Evolutionary conservation across 495 filamentous ascomycete species (phyloP), one percentile per base, ranked within the genome.

Genomic region (Podospora conica): DNA sequence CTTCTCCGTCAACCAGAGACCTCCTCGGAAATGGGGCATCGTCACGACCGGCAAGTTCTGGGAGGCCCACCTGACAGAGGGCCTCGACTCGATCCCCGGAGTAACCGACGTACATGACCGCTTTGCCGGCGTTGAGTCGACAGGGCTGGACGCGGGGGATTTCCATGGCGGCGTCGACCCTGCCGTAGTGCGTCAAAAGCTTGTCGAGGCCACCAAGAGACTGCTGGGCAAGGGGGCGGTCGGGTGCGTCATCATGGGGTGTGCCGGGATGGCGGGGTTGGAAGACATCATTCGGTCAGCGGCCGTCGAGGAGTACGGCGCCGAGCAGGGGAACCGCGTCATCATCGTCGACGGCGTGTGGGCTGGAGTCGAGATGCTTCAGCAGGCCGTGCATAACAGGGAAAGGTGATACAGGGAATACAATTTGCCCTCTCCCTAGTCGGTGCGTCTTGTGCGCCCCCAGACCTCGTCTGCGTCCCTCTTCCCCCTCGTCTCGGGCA

Each of bases 251-350:
- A 85, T 91, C 64, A 81, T 91, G 77, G 89, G 89, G 2, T 96
- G 93, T 79, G 94, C 93, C 53, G 94, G 95, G 5, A 96, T 97
- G 95, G 88, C 86, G 23, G 95, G 94, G 12, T 84, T 98, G 80
- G 90, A 94, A 63, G 83, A 87, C 64, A 88, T 90, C 59, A 91
- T 97, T 55, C 82, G 89, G 60, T 83, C 84, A 48, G 89, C 87
- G 2, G 90, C 90, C 55, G 73, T 84, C 27, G 84, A 87, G 63
- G 81, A 82, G 21, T 86, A 88, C 66, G 91, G 90, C 15, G 77
- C 83, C 55, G 75, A 81, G 15, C 79, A 83, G 58, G 91, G 90
- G 0, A 73, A 68, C 57, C 73, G 79, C 24, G 83, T 96, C 4
- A 83, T 82, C 72, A 87, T 97, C 68, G 83, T 97, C 40, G 94